Evolutionary conservation across 768 basidiomycete species (phyloP).

Genomic region (Megacollybia marginata): DNA sequence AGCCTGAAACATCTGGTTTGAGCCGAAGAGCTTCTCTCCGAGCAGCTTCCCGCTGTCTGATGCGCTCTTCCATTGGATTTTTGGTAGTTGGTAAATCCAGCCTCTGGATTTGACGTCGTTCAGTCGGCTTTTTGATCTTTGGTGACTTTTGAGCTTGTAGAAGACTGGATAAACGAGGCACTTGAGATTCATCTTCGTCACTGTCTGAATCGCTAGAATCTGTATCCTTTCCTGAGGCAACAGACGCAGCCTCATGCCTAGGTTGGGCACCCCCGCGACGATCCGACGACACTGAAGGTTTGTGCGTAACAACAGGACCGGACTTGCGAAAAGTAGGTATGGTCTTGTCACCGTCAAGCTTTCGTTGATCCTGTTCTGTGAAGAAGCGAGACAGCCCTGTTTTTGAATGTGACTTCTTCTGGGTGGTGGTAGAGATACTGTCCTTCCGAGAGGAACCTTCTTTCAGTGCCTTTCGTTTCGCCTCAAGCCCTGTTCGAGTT

Average conservation of each 20-base stretch:
- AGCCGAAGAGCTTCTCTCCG: conserved; percentile 60
- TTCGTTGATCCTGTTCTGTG: conserved; percentile 25
- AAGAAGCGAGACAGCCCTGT: conserved; percentile 9
- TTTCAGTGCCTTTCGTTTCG: neutral
- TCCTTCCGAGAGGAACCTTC: neutral
- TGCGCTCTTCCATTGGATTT: conserved; percentile 40
- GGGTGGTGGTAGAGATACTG: neutral
- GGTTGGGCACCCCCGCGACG: conserved; percentile 2
- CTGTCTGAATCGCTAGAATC: conserved; percentile 40
- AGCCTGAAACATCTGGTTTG: conserved; percentile 72
- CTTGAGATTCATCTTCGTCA: conserved; percentile 39
- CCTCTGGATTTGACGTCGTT: conserved; percentile 58
- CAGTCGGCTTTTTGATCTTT: conserved; percentile 44
- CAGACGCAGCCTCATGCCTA: neutral
- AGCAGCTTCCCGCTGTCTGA: conserved; percentile 52
- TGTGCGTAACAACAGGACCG: conserved; percentile 5
- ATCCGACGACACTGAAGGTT: neutral
- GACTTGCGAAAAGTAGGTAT: conserved; percentile 37
- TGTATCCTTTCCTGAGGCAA: conserved; percentile 19
- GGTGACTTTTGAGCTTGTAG: conserved; percentile 56
- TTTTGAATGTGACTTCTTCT: neutral
- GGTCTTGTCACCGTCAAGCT: conserved; percentile 24
- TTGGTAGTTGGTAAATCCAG: conserved; percentile 44
- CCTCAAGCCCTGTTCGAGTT: neutral
- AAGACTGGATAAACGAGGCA: conserved; percentile 44